These are phyloP conservation scores for Euphorbia pulcherrima DNA, from an alignment of 345 rosid genomes.

Conservation along the genomic window DNA sequence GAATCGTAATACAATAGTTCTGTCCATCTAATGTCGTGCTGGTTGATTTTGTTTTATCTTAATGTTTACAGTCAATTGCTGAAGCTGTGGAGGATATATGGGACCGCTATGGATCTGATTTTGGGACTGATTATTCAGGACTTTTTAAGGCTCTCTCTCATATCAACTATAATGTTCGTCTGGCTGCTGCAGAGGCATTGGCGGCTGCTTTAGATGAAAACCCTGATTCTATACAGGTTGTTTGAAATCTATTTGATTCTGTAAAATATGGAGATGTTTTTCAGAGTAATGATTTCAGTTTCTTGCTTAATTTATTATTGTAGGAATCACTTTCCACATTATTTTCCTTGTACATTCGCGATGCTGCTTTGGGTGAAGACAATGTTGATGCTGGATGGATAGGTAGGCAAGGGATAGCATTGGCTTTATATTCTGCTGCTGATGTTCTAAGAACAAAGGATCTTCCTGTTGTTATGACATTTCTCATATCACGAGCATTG, in stretches of 20 bases:
- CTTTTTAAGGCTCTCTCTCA: constrained; percentile 83
- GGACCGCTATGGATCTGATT: constrained; percentile 86
- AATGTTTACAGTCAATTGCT: constrained; percentile 65
- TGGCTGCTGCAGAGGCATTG: constrained; percentile 94
- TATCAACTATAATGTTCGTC: constrained; percentile 71
- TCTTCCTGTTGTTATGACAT: constrained; percentile 95
- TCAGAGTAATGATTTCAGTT: constrained; percentile 9
- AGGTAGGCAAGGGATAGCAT: constrained; percentile 88
- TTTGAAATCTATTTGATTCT: constrained; percentile 13
- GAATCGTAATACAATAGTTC: background rate
- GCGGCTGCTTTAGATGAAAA: constrained; percentile 95
- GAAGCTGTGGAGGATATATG: constrained; percentile 90
- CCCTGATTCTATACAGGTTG: constrained; percentile 79
- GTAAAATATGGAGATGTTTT: constrained; percentile 3
- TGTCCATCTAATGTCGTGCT: too few relatives aligned
- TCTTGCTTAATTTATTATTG: constrained; percentile 14
- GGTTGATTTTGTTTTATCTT: background rate
- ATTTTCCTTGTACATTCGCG: constrained; percentile 84
- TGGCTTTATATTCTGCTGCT: constrained; percentile 85
- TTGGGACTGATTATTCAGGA: constrained; percentile 91
- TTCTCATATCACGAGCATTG: constrained; percentile 91
- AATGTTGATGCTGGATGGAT: constrained; percentile 80
- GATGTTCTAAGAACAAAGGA: constrained; percentile 90
- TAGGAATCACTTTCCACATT: constrained; percentile 89
- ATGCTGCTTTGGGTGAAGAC: constrained; percentile 51